These are phyloP conservation scores for Fusarium camptoceras DNA, from an alignment of 2,329 filamentous ascomycete species.

Conservation along the genomic window DNA sequence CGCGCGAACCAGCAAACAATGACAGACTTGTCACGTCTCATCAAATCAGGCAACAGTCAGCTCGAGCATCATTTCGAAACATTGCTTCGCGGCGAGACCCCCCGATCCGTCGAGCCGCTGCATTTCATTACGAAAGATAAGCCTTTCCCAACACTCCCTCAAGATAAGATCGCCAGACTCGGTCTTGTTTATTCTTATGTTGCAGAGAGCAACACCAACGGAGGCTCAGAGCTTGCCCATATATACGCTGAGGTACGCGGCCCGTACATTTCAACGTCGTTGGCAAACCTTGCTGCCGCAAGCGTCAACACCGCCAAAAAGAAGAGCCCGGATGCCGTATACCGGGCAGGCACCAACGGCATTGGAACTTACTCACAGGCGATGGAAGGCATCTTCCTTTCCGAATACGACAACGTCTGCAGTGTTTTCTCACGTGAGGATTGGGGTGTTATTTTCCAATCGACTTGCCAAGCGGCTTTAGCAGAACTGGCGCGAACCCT, in stretches of 20 bases:
- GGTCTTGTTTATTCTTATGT: slow-evolving; percentile 84
- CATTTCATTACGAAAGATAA: slow-evolving; percentile 92
- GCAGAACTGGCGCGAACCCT: slow-evolving; percentile 87
- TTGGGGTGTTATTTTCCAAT: slow-evolving; percentile 81
- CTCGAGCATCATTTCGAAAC: slow-evolving; percentile 87
- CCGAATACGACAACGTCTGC: slow-evolving; percentile 92
- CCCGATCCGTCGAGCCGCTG: slow-evolving; percentile 84
- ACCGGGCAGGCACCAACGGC: slow-evolving; percentile 88
- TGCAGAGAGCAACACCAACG: slow-evolving; percentile 67
- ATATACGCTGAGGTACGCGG: slow-evolving; percentile 89
- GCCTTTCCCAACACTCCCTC: slow-evolving; percentile 83
- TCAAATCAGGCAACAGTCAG: slow-evolving; percentile 83
- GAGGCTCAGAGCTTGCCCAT: slow-evolving; percentile 72
- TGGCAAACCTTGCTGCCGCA: slow-evolving; percentile 88
- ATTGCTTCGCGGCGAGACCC: slow-evolving; percentile 79
- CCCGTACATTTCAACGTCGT: slow-evolving; percentile 82
- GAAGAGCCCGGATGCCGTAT: slow-evolving; percentile 84
- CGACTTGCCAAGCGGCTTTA: slow-evolving; percentile 81
- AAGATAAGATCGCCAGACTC: slow-evolving; percentile 80
- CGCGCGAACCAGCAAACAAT: slow-evolving; percentile 92
- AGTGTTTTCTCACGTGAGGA: slow-evolving; percentile 88
- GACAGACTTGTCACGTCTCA: slow-evolving; percentile 78
- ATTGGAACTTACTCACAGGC: slow-evolving; percentile 90
- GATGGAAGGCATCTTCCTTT: slow-evolving; percentile 86
- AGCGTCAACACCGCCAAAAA: slow-evolving; percentile 86